phyloP scores from a whole-genome alignment of 257 asterid species.

The Solanum sitiens region DNA sequence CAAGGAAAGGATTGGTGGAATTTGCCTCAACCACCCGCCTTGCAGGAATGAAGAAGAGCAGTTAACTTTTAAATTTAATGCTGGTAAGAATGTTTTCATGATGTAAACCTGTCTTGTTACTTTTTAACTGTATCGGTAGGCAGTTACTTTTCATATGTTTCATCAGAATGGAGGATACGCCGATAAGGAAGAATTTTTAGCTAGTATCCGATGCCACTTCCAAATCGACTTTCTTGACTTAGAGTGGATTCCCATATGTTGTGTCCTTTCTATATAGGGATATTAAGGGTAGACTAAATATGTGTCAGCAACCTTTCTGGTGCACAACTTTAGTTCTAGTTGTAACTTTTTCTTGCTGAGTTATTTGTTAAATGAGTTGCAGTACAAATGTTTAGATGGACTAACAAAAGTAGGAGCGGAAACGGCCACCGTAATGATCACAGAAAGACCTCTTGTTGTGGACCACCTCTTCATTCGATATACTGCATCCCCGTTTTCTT shows the following conservation, averaged over 20 bases:
- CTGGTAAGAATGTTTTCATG: constrained; percentile 26
- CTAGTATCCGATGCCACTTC: not conserved
- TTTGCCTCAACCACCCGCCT: constrained; percentile 8
- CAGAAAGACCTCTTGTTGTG: not conserved
- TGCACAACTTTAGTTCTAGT: not conserved
- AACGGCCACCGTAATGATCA: not conserved
- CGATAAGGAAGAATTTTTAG: not conserved
- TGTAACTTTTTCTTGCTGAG: not conserved
- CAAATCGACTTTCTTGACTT: not conserved
- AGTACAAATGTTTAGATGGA: not conserved
- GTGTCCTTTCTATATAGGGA: not conserved
- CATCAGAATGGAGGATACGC: not conserved
- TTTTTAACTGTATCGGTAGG: not conserved
- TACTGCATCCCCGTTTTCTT: not conserved
- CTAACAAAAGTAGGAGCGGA: not conserved
- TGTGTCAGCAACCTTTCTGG: not conserved
- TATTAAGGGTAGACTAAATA: not conserved
- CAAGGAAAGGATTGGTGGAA: constrained; percentile 8
- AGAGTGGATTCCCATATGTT: not conserved
- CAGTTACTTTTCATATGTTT: not conserved
- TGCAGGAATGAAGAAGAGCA: constrained; percentile 21
- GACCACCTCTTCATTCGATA: not conserved
- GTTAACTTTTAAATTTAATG: constrained; percentile 3
- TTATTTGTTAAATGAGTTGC: not conserved
- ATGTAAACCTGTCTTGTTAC: not conserved